Evolutionary conservation across 1,284 basidiomycete species (phyloP).

Genomic region (Leccinum subrobustum): DNA sequence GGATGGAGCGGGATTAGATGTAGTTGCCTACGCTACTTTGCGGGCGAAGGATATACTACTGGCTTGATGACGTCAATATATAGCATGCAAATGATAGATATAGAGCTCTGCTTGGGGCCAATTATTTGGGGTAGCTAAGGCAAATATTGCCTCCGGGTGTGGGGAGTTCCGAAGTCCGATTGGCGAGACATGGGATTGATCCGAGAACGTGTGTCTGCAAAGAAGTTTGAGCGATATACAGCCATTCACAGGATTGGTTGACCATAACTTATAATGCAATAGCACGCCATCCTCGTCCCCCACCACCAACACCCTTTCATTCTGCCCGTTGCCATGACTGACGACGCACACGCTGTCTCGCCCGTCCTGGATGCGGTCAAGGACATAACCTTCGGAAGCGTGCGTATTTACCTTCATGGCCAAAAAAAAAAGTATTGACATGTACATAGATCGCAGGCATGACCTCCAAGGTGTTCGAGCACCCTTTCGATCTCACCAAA

Average conservation of each 20-base stretch:
- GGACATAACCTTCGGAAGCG: conserved; percentile 53
- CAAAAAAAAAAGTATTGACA: background rate
- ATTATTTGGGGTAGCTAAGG: background rate
- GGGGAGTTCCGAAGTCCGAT: conserved; percentile 15
- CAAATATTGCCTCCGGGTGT: background rate
- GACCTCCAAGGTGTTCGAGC: conserved; percentile 67
- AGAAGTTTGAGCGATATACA: conserved; percentile 16
- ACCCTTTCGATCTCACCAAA: conserved; percentile 79
- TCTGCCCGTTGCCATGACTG: conserved; percentile 17
- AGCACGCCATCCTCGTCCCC: conserved; percentile 15
- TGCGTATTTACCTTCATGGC: conserved; percentile 26
- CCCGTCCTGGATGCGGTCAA: conserved; percentile 36
- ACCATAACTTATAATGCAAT: conserved; percentile 26
- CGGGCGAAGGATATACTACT: background rate
- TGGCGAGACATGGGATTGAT: conserved; percentile 4
- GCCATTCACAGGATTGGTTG: conserved; percentile 26
- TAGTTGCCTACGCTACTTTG: background rate
- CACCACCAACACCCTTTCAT: conserved; percentile 1
- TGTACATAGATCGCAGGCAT: conserved; percentile 63
- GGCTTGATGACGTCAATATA: background rate
- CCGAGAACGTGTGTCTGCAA: conserved; percentile 9
- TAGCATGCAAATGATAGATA: background rate
- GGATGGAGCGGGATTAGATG: conserved; percentile 1
- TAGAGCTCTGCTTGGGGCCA: background rate
- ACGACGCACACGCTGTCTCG: conserved; percentile 23